Evolutionary conservation across 306 rosid species (phyloP), one percentile per base, ranked within the genome.

Genomic region (Glycyrrhiza uralensis): DNA sequence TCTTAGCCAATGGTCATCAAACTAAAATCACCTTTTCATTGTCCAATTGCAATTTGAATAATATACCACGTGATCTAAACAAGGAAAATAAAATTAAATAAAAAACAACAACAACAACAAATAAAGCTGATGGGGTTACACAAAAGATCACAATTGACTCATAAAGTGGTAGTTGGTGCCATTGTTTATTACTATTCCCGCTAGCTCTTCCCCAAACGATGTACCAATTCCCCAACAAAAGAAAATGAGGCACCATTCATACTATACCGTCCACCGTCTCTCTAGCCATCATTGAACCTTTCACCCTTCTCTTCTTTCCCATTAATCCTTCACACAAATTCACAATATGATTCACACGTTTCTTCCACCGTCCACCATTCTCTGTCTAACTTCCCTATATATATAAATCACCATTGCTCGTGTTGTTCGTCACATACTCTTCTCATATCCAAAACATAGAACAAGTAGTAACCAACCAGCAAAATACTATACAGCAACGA

Each of bases 201-300:
- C 23, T 1, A n/a, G n/a, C n/a, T n/a, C n/a, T 2, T 6, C 30
- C 19, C 41, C n/a, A 51, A 36, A 5, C 30, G 9, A 7, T 18
- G 4, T n/a, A 13, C 23, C 15, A 47, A 58, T 30, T 44, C 22
- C 69, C 69, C 77, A 71, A 42, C 69, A 58, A 12, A 72, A 58
- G 61, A 46, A 73, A 60, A 47, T 19, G 77, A 32, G 13, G 38
- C 61, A 72, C 15, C 38, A 38, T 61, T 24, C 13, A 22, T 8
- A n/a, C n/a, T 2, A 18, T 1, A 73, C 41, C 62, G 62, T 61
- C 71, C 78, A 33, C 63, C 17, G 32, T 38, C 14, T 1, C 36
- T 47, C 23, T 10, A 2, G 22, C 62, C 72, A 49, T 74, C 14
- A 63, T 74, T 63, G 56, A 39, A 57, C 44, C 10, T 63, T 63